Conservation (phyloP, 331 rosid species). For the Rhamnella rubrinervis region DNA sequence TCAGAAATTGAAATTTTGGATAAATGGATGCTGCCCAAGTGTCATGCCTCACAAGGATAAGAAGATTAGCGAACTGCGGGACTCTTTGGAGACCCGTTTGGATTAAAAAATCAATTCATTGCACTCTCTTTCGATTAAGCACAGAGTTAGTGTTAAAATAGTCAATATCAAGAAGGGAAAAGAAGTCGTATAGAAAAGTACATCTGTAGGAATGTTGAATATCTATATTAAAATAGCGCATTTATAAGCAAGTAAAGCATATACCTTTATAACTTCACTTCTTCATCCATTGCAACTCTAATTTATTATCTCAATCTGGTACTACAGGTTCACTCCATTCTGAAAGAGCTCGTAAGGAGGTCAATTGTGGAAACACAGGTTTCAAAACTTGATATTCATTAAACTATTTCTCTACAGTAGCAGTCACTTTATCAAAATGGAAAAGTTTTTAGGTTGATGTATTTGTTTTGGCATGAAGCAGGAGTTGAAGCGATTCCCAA, state of each 20-base stretch:
- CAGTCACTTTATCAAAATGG: background rate
- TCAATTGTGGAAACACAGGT: constrained; percentile 86
- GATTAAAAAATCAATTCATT: background rate
- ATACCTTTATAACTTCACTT: background rate
- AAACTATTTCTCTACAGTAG: constrained; percentile 7
- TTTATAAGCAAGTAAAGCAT: background rate
- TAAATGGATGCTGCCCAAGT: background rate
- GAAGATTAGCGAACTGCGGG: background rate
- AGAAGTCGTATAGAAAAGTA: too few relatives aligned
- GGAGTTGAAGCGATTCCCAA: constrained; percentile 85
- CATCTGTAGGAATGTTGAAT: too few relatives aligned
- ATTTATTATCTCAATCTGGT: background rate
- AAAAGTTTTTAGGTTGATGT: background rate
- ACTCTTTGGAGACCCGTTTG: background rate
- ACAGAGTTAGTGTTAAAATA: background rate
- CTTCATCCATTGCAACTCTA: background rate
- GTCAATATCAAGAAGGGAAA: too few relatives aligned
- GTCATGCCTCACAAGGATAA: background rate
- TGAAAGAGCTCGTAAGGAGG: constrained; percentile 77
- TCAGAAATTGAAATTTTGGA: background rate
- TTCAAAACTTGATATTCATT: constrained; percentile 1
- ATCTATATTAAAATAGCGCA: background rate
- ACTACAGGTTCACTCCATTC: constrained; percentile 73
- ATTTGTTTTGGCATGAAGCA: constrained; percentile 38
- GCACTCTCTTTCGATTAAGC: background rate